Evolutionary conservation across 176 grass and related monocot genomes (phyloP), one percentile per base, ranked within the genome.

Genomic region (Alopecurus myosuroides): DNA sequence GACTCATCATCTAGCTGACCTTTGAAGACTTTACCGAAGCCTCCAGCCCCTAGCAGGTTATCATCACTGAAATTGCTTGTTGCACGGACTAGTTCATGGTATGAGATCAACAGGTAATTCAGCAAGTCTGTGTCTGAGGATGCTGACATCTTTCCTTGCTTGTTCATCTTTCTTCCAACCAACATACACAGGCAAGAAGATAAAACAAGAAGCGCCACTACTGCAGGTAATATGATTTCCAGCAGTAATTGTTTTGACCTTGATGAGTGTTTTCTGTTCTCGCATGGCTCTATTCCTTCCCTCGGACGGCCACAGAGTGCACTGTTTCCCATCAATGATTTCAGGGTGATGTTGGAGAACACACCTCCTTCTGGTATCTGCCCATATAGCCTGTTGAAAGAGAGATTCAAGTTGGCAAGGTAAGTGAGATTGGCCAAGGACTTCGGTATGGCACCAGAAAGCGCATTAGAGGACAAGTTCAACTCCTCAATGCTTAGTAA

Each of bases 241-340:
- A 89, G 13, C 11, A 85, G 41, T 6, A 15, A 1, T 12, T 17
- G 11, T 35, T 79, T 82, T 36, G 53, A 23, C 3, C 22, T n/a
- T 49, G 77, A 76, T 49, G 77, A 76, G 5, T 69, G 82, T 74
- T 13, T 22, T 11, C n/a, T 58, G 17, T 69, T 67, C 12, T 51
- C 68, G 19, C 85, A 90, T 48, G 49, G 68, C 7, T 65, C 25
- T 74, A 87, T 79, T 74, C 80, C 89, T 56, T 49, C 48, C 7
- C 30, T 56, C 7, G 84, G 84, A 67, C 79, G 57, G 6, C 89
- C 85, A 1, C 89, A 90, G 1, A 90, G 58, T 18, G 74, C 89
- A 6, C 26, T 74, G 2, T 90, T 90, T 13, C 89, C 89, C 85
- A 84, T 90, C 41, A 87, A 87, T 44, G 85, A 90, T 80, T 69